Base-by-base conservation (phyloP, 1,284 basidiomycete genomes). In the Fomitopsis betulina region DNA sequence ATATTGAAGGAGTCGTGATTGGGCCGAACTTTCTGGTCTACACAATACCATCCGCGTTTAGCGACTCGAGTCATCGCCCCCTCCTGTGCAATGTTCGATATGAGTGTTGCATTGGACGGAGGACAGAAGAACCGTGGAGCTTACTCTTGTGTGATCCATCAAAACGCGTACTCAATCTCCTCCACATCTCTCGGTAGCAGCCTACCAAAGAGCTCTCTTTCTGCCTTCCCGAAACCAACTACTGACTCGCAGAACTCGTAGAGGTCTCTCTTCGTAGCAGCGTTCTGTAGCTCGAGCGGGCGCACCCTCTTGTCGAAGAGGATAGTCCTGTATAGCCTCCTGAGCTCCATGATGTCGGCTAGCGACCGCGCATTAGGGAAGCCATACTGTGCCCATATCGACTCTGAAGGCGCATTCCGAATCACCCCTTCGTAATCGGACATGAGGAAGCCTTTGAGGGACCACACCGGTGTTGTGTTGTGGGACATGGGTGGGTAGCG, bases 241-340 rank as follows among this genome's bases (percentile, higher is more conserved):
- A 56, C 17, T 32, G 33, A 45, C 42, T 53, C 8, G 56, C 25
- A 35, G 33, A 70, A 73, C 25, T 70, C 65, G 56, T 68, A 72
- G 9, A 77, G 60, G 19, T 65, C 62, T 7, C 76, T 75, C 39
- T 61, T 52, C 33, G 75, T 64, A 57, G 68, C 70, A 1, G 74
- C 74, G 25, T 68, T 55, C 59, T 78, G 75, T 13, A 79, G 67
- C 32, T 70, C 63, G 9, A 75, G 58, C 5, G 73, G 72, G 55
- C 70, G 64, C 15, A 56, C 63, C 15, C 63, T 35, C 1, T 53
- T 27, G 7, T 38, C 57, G 61, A 56, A 75, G 27, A 55, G 72
- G 35, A 74, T 63, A 23, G 57, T 47, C 53, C 61, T 69, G 63
- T 77, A 77, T 7, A 73, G 47, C 2, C 65, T 64, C 32, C 66